Evolutionary conservation across 1,139 yeast species (phyloP).

Genomic region (Kodamaea anthophila): DNA sequence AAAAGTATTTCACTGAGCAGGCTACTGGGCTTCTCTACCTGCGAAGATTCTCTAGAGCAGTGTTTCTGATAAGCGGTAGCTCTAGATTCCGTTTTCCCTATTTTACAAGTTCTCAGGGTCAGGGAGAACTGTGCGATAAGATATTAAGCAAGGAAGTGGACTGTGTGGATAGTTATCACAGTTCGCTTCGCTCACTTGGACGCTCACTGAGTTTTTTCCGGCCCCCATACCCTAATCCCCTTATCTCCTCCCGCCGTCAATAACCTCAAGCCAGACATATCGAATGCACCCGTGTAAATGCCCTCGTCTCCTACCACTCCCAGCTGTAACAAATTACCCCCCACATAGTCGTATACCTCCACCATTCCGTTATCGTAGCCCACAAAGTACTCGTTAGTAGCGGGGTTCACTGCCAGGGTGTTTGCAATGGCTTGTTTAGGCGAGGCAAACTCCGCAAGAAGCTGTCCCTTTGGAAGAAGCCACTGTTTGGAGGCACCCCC

Average conservation of each 20-base stretch:
- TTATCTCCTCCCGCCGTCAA: conserved; percentile 90
- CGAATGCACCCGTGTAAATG: conserved; percentile 68
- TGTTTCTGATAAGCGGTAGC: no score
- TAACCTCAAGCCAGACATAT: conserved; percentile 71
- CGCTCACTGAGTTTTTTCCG: no score
- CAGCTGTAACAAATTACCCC: conserved; percentile 59
- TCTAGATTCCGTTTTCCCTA: no score
- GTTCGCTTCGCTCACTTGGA: no score
- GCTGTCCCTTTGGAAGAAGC: conserved; percentile 72
- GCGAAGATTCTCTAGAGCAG: no score
- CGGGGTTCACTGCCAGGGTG: conserved; percentile 56
- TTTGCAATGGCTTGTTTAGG: conserved; percentile 54
- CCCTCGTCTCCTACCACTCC: conserved; percentile 71
- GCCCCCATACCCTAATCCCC: conserved; percentile 83
- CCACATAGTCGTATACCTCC: conserved; percentile 71
- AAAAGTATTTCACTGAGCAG: no score
- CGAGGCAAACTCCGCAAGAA: conserved; percentile 38
- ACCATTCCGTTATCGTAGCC: conserved; percentile 83
- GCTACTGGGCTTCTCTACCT: no score
- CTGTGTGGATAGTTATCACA: no score
- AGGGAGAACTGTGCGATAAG: no score
- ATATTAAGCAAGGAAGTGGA: no score
- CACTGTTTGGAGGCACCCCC: conserved; percentile 80
- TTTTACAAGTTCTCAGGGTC: no score
- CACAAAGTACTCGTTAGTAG: conserved; percentile 63